Evolutionary conservation across 2,329 filamentous ascomycete genomes (phyloP).

Genomic region (Fusarium pseudoanthophilum): DNA sequence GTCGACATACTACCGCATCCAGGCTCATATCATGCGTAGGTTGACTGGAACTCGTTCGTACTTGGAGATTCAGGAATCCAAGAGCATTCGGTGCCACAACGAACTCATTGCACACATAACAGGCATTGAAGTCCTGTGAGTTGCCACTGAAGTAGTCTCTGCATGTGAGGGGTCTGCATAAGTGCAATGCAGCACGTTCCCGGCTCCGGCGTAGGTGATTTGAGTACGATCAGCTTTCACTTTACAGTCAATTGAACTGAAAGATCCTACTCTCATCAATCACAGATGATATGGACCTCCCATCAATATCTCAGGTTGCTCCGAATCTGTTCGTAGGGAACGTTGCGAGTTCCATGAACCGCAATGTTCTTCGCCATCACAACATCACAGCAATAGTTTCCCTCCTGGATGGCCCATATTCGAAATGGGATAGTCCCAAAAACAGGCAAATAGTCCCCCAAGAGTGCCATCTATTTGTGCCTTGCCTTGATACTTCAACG

Average conservation of each 20-base stretch:
- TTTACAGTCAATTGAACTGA: neutral
- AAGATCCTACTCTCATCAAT: neutral
- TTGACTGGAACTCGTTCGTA: neutral
- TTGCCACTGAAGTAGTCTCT: slow-evolving; percentile 23
- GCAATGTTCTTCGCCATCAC: slow-evolving; percentile 34
- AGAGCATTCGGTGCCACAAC: neutral
- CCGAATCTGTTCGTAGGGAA: slow-evolving; percentile 42
- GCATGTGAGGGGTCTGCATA: slow-evolving; percentile 27
- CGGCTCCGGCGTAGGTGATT: neutral
- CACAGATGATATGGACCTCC: slow-evolving; percentile 32
- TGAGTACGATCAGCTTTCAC: neutral
- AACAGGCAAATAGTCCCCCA: slow-evolving; percentile 38
- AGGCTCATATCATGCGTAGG: neutral
- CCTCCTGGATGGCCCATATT: slow-evolving; percentile 30
- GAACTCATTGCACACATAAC: neutral
- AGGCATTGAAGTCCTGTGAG: neutral
- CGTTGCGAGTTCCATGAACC: slow-evolving; percentile 37
- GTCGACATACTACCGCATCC: neutral
- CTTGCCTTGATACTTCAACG: slow-evolving; percentile 39
- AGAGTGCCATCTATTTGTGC: slow-evolving; percentile 39
- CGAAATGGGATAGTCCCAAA: slow-evolving; percentile 33
- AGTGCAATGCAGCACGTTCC: slow-evolving; percentile 18
- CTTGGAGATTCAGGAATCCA: neutral
- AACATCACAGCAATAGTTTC: slow-evolving; percentile 43
- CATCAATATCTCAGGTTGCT: slow-evolving; percentile 37